phyloP scores from a whole-genome alignment of 2,329 filamentous ascomycete species.

The Ophiostoma himal-ulmi region DNA sequence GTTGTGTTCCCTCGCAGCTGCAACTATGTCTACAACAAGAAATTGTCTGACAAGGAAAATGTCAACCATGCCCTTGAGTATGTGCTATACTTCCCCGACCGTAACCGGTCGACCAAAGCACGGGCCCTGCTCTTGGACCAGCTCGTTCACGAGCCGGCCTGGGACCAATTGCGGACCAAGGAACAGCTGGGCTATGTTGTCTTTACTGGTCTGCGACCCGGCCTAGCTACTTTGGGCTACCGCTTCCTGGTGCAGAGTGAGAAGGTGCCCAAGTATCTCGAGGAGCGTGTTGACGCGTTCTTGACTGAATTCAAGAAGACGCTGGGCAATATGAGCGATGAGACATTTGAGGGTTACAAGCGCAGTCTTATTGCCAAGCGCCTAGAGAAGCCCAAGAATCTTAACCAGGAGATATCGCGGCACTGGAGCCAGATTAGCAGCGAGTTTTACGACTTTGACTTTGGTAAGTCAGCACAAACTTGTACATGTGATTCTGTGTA shows the following conservation, averaged over 20 bases:
- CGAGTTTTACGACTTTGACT: conserved; percentile 85
- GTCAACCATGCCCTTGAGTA: conserved; percentile 84
- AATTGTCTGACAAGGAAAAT: conserved; percentile 78
- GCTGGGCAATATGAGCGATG: conserved; percentile 68
- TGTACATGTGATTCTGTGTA: not conserved
- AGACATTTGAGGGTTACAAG: conserved; percentile 87
- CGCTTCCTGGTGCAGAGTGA: conserved; percentile 92
- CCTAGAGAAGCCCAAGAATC: conserved; percentile 86
- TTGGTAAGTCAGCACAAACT: conserved; percentile 53
- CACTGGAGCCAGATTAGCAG: conserved; percentile 81
- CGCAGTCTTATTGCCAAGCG: conserved; percentile 80
- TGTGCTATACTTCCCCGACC: conserved; percentile 63
- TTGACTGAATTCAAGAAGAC: conserved; percentile 59
- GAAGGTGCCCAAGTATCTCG: conserved; percentile 73
- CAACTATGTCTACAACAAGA: conserved; percentile 77
- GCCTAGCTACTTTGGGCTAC: conserved; percentile 75
- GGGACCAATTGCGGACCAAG: conserved; percentile 91
- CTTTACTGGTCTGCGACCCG: conserved; percentile 68
- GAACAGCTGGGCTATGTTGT: conserved; percentile 97
- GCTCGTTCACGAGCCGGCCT: conserved; percentile 86
- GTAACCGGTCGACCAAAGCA: conserved; percentile 64
- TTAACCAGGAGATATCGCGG: conserved; percentile 73
- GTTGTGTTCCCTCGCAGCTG: conserved; percentile 71
- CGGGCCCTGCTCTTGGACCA: conserved; percentile 79
- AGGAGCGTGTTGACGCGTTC: conserved; percentile 83